These are phyloP conservation scores for Marchantia paleacea DNA, from an alignment of 225 moss, liverwort and hornwort genomes.

Conservation along the genomic window DNA sequence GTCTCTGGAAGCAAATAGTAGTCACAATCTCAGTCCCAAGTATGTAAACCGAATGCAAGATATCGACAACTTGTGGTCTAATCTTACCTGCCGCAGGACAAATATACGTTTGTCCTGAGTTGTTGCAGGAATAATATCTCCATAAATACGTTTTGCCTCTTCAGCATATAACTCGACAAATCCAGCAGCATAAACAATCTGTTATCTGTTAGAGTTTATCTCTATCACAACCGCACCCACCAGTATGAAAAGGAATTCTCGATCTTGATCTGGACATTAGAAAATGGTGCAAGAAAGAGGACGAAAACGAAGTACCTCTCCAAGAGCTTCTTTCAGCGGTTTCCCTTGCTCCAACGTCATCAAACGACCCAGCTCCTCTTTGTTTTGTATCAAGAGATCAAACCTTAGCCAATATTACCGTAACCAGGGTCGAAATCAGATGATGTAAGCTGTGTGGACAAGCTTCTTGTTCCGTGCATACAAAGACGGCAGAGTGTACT, in stretches of 20 bases:
- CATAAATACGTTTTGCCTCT: constrained; percentile 85
- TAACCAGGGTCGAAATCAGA: background rate
- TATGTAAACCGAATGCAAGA: background rate
- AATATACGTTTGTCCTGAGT: constrained; percentile 72
- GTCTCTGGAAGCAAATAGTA: background rate
- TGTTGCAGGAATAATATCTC: constrained; percentile 87
- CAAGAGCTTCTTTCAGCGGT: constrained; percentile 72
- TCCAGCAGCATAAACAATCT: constrained; percentile 87
- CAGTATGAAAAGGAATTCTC: background rate
- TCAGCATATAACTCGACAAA: constrained; percentile 99
- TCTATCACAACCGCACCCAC: background rate
- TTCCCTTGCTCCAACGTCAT: constrained; percentile 98
- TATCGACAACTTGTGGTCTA: background rate
- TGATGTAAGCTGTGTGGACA: background rate
- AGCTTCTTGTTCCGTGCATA: background rate
- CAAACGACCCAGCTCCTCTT: constrained; percentile 78
- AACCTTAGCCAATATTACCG: constrained; percentile 48
- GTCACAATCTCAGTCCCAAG: background rate
- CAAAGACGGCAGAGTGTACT: background rate
- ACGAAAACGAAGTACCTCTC: constrained; percentile 62
- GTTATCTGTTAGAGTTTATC: constrained; percentile 31
- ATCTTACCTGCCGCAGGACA: constrained; percentile 78
- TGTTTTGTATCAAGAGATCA: constrained; percentile 73
- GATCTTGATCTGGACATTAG: background rate
- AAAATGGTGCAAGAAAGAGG: background rate